Evolutionary conservation across 1,139 yeast genomes (phyloP).

Genomic region (Starmera stellimalicola): DNA sequence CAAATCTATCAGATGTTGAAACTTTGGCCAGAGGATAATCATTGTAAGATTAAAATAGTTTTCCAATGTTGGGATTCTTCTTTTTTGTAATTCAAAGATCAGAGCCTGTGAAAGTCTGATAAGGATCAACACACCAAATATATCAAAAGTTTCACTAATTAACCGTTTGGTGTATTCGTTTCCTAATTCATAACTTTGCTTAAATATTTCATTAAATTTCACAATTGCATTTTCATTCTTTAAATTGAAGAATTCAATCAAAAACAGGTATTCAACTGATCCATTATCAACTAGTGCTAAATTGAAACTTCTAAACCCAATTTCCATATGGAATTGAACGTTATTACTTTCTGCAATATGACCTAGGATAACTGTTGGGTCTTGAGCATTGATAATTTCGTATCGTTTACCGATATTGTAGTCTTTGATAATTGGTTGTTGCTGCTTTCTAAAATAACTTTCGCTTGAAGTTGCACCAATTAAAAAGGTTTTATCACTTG

Average conservation of each 20-base stretch:
- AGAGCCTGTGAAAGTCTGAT: constrained; percentile 62
- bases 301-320: constrained; percentile 64
- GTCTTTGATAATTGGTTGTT: constrained; percentile 4
- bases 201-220: constrained; percentile 37
- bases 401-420: constrained; percentile 43
- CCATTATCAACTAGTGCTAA: constrained; percentile 70
- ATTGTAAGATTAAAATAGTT: constrained; percentile 63
- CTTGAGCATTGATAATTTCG: constrained; percentile 41
- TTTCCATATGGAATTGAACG: constrained; percentile 59
- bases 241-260: constrained; percentile 59
- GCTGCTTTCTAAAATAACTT: constrained; percentile 6
- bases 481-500: constrained; percentile 42
- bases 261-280: constrained; percentile 66
- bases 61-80: constrained; percentile 65
- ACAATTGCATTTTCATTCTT: constrained; percentile 31
- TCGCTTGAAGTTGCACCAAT: constrained; percentile 31
- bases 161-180: constrained; percentile 42
- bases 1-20: constrained; percentile 65
- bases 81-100: constrained; percentile 50
- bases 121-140: constrained; percentile 69
- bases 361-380: constrained; percentile 64
- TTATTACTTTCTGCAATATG: constrained; percentile 79
- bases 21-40: constrained; percentile 74
- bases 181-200: constrained; percentile 42
- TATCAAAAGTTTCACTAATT: constrained; percentile 50